Evolutionary conservation across 805 yeast species (phyloP).

Genomic region (Kazachstania africana): DNA sequence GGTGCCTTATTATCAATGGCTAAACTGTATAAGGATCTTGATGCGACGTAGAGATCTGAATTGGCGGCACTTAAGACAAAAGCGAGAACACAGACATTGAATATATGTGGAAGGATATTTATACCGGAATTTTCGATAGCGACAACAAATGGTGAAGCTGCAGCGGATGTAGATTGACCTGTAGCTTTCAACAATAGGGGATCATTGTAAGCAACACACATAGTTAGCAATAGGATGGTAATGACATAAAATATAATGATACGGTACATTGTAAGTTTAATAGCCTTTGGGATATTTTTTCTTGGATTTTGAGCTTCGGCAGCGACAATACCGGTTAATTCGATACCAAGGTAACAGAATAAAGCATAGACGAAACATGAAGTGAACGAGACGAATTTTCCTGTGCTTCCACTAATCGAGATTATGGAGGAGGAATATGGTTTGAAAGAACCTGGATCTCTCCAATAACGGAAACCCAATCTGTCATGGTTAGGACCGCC

Average conservation of each 20-base stretch:
- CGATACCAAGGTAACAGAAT: slow-evolving; percentile 63
- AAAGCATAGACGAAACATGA: slow-evolving; percentile 56
- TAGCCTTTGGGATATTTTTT: slow-evolving; percentile 58
- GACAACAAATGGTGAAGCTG: slow-evolving; percentile 77
- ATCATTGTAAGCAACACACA: slow-evolving; percentile 54
- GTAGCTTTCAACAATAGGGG: slow-evolving; percentile 40
- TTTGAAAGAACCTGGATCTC: slow-evolving; percentile 53
- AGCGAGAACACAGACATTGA: slow-evolving; percentile 67
- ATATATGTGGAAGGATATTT: slow-evolving; percentile 54
- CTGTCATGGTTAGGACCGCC: slow-evolving; percentile 71
- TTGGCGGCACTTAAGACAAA: slow-evolving; percentile 76
- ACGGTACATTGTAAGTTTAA: slow-evolving; percentile 57
- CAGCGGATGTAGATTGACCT: slow-evolving; percentile 40
- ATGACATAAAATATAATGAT: slow-evolving; percentile 51
- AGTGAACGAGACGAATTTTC: slow-evolving; percentile 49
- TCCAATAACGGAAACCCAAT: slow-evolving; percentile 62
- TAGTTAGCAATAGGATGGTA: slow-evolving; percentile 51
- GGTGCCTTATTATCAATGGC: slow-evolving; percentile 71
- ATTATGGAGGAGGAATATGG: slow-evolving; percentile 30
- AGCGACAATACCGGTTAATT: slow-evolving; percentile 58
- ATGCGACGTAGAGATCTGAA: slow-evolving; percentile 66
- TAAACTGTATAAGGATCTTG: slow-evolving; percentile 63
- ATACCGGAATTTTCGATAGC: slow-evolving; percentile 59
- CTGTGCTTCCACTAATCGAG: slow-evolving; percentile 35
- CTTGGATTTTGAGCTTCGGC: slow-evolving; percentile 66